Evolutionary conservation across 2,329 filamentous ascomycete species (phyloP).

Genomic region (Pleurostoma richardsiae): DNA sequence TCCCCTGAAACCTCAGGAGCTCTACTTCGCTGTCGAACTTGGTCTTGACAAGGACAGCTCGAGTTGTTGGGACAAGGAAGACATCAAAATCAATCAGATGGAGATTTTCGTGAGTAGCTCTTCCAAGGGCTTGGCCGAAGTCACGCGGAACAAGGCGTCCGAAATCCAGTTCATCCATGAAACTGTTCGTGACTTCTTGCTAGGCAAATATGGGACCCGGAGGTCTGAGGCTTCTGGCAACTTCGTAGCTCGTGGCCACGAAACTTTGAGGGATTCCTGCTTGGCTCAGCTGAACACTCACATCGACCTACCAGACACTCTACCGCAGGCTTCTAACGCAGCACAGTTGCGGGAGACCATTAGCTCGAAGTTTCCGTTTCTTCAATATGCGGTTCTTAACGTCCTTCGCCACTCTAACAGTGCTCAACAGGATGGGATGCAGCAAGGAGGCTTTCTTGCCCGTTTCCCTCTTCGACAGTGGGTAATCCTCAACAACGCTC

Average conservation of each 20-base stretch:
- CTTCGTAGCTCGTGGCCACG: slow-evolving; percentile 6
- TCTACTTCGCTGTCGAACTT: slow-evolving; percentile 36
- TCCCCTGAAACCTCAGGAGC: slow-evolving; percentile 32
- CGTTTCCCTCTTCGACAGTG: slow-evolving; percentile 1
- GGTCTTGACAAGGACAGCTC: slow-evolving; percentile 14
- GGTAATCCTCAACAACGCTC: neutral
- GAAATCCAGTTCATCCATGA: slow-evolving; percentile 9
- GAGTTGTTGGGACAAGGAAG: slow-evolving; percentile 17
- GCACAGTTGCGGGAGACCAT: neutral
- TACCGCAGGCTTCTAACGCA: neutral
- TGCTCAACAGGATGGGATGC: slow-evolving; percentile 2
- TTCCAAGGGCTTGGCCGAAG: slow-evolving; percentile 43
- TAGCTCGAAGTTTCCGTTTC: neutral
- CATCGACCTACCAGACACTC: neutral
- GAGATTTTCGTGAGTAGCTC: slow-evolving; percentile 25
- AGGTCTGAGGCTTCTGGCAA: slow-evolving; percentile 5
- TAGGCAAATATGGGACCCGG: slow-evolving; percentile 8
- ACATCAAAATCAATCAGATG: too few relatives aligned
- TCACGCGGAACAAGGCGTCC: slow-evolving; percentile 16
- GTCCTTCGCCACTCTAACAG: slow-evolving; percentile 1
- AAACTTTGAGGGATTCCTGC: slow-evolving; percentile 3
- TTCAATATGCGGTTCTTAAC: neutral
- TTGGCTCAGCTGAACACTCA: neutral
- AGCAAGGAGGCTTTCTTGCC: neutral
- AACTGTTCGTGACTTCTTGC: slow-evolving; percentile 7